These are phyloP conservation scores for Phytopythium delawarense DNA, from an alignment of 352 stramenopile genomes.

Conservation along the genomic window DNA sequence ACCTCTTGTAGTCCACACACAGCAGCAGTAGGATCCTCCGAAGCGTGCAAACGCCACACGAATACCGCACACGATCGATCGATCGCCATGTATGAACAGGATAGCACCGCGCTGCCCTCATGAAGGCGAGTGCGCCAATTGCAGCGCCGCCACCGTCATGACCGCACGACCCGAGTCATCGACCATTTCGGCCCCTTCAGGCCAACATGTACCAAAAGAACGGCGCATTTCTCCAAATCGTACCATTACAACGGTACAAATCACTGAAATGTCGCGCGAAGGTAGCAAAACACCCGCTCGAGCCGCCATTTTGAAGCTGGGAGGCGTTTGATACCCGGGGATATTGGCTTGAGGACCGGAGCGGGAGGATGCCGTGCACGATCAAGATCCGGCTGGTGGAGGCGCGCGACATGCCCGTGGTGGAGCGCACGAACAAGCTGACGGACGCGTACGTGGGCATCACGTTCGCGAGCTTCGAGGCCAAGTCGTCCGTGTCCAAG, in stretches of 20 bases:
- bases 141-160: no score
- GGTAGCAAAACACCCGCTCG: not conserved
- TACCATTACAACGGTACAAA: not conserved
- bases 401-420: constrained; percentile 82
- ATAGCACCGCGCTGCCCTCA: no score
- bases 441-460: constrained; percentile 86
- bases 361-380: constrained; percentile 78
- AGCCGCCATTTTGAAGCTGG: not conserved
- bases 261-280: not conserved
- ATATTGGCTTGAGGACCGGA: no score
- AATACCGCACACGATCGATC: no score
- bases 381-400: constrained; percentile 91
- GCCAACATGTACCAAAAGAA: no score
- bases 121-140: no score
- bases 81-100: no score
- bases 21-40: no score
- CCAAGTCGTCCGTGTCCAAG: constrained; percentile 87
- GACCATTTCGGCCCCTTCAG: no score
- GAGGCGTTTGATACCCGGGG: not conserved
- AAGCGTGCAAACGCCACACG: no score
- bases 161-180: no score
- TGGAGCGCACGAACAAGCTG: constrained; percentile 82
- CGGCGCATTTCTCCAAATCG: not conserved
- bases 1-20: no score
- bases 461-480: constrained; percentile 82